phyloP scores from a whole-genome alignment of 75 land plant species.

The Selaginella tamariscina region DNA sequence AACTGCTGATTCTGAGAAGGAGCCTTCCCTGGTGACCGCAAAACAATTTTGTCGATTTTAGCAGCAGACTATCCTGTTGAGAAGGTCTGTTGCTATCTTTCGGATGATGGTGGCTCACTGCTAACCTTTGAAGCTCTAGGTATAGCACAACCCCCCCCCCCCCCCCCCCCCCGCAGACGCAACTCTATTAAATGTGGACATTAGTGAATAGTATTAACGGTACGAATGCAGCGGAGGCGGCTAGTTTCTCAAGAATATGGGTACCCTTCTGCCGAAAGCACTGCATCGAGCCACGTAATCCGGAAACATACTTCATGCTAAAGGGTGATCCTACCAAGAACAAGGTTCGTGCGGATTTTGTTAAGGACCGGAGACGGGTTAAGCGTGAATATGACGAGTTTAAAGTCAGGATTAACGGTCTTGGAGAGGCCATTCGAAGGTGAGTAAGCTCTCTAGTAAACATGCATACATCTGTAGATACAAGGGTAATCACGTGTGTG shows the following conservation, averaged over 20 bases:
- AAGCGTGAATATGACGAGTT: slow-evolving; percentile 21
- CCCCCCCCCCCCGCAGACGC: no score
- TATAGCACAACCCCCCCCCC: no score
- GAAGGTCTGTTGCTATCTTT: slow-evolving; percentile 59
- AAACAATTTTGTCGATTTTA: slow-evolving; percentile 76
- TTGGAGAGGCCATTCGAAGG: slow-evolving; percentile 56
- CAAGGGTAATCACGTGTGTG: no score
- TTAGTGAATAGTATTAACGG: slow-evolving; percentile 67
- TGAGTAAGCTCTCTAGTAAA: no score
- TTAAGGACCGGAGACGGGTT: slow-evolving; percentile 43
- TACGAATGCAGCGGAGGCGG: slow-evolving; percentile 40
- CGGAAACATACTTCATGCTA: slow-evolving; percentile 44
- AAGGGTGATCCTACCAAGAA: slow-evolving; percentile 69
- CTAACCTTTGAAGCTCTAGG: slow-evolving; percentile 76
- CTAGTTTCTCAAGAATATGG: slow-evolving; percentile 9
- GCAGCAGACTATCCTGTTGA: slow-evolving; percentile 69
- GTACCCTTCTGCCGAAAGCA: slow-evolving; percentile 9
- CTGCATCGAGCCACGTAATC: slow-evolving; percentile 34
- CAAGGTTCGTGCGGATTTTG: slow-evolving; percentile 48
- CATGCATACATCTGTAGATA: no score
- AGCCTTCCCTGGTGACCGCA: slow-evolving; percentile 70
- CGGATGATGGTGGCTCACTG: slow-evolving; percentile 76
- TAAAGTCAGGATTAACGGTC: slow-evolving; percentile 26
- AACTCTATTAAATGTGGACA: slow-evolving; percentile 41
- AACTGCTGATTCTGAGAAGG: slow-evolving; percentile 80